Conservation (phyloP, 495 filamentous ascomycete genomes). For the Halenospora varia region DNA sequence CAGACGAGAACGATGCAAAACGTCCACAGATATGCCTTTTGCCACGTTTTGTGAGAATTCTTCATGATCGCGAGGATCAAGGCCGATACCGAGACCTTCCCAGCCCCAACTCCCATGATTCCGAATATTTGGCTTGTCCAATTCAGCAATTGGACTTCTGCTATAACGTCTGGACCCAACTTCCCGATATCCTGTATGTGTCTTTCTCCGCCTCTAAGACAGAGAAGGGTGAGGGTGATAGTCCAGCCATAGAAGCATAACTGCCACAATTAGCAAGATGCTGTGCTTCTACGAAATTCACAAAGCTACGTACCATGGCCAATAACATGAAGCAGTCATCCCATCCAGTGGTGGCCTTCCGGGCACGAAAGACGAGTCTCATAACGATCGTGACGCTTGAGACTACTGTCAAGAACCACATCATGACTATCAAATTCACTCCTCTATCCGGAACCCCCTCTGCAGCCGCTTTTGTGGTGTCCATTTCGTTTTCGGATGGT, state of each 20-base stretch:
- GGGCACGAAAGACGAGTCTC: background rate
- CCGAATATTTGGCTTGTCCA: background rate
- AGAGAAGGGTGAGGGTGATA: background rate
- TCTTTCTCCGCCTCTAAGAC: background rate
- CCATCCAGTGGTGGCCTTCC: background rate
- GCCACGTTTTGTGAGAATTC: background rate
- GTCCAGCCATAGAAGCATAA: background rate
- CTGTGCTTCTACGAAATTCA: background rate
- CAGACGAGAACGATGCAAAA: background rate
- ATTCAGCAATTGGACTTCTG: background rate
- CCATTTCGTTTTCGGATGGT: too few relatives aligned
- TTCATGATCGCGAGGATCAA: background rate
- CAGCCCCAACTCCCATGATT: background rate
- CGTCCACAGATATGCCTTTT: background rate
- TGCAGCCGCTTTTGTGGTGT: background rate
- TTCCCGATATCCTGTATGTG: background rate
- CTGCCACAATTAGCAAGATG: too few relatives aligned
- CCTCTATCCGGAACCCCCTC: background rate
- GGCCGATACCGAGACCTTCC: background rate
- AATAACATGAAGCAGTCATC: background rate
- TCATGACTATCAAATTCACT: background rate
- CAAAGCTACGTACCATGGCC: background rate
- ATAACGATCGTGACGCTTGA: background rate
- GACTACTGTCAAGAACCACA: background rate
- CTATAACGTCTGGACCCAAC: background rate